Evolutionary conservation across 2,329 filamentous ascomycete species (phyloP).

Genomic region (Aureobasidium leucospermi): DNA sequence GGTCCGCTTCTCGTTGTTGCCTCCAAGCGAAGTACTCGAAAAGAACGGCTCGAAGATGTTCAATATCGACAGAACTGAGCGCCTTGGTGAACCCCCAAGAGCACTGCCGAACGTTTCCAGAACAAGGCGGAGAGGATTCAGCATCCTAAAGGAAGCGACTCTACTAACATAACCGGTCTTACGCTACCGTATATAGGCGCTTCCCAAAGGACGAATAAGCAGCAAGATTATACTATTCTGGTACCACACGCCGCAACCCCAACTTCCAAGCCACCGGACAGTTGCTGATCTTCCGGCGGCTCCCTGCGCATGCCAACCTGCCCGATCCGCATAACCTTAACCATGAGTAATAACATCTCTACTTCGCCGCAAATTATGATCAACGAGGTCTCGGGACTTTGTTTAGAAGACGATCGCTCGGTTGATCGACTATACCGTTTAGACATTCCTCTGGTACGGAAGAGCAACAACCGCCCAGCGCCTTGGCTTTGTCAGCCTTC

Average conservation of each 20-base stretch:
- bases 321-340: constrained; percentile 7
- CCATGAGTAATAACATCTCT: not conserved
- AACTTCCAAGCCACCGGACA: constrained; percentile 8
- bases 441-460: not conserved
- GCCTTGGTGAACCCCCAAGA: not conserved
- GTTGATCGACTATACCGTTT: not conserved
- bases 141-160: not conserved
- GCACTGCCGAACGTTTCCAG: not conserved
- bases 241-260: constrained; percentile 2
- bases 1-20: not conserved
- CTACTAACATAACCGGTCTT: not conserved
- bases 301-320: not conserved
- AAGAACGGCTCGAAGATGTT: not conserved
- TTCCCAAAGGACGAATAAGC: constrained; percentile 2
- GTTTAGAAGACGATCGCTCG: not conserved
- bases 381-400: constrained; percentile 2
- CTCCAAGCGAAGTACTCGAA: not conserved
- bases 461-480: not conserved
- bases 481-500: not conserved
- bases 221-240: constrained; percentile 4
- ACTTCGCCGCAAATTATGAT: not conserved
- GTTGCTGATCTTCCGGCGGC: constrained; percentile 1
- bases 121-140: not conserved
- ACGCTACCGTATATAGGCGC: not conserved
- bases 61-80: not conserved